phyloP scores from a whole-genome alignment of 208 protist species.

The Leptomonas seymouri region DNA sequence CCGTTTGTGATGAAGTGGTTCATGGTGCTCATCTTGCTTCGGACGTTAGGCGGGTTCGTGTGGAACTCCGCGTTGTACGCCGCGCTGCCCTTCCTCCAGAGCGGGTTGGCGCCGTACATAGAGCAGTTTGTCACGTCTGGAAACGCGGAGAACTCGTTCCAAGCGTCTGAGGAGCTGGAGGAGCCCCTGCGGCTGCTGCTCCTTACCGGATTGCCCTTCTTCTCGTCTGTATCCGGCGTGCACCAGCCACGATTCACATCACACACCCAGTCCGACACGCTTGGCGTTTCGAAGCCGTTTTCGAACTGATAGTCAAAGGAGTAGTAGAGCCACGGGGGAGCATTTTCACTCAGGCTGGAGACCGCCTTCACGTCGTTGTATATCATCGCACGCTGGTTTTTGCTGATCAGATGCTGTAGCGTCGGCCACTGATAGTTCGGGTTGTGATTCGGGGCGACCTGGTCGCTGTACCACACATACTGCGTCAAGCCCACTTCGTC shows the following conservation, averaged over 20 bases:
- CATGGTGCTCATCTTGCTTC: conserved; percentile 40
- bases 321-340: conserved; percentile 44
- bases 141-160: not conserved
- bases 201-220: conserved; percentile 3
- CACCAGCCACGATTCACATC: conserved; percentile 42
- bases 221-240: not conserved
- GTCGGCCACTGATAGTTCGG: conserved; percentile 45
- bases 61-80: conserved; percentile 28
- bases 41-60: conserved; percentile 31
- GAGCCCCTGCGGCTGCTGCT: not conserved
- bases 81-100: conserved; percentile 36
- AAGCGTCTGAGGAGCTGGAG: not conserved
- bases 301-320: conserved; percentile 40
- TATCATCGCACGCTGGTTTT: conserved; percentile 34
- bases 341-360: not conserved
- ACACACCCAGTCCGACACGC: conserved; percentile 28
- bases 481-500: conserved; percentile 35
- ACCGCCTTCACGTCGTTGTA: conserved; percentile 33
- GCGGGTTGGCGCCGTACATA: conserved; percentile 12
- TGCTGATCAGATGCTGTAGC: conserved; percentile 29
- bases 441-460: conserved; percentile 35
- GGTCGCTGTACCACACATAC: conserved; percentile 38
- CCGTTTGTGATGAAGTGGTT: conserved; percentile 45
- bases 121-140: conserved; percentile 42
- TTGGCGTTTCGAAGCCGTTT: conserved; percentile 38